These are phyloP conservation scores for Cladosporium oxysporum DNA, from an alignment of 2,329 filamentous ascomycete species.

Conservation along the genomic window DNA sequence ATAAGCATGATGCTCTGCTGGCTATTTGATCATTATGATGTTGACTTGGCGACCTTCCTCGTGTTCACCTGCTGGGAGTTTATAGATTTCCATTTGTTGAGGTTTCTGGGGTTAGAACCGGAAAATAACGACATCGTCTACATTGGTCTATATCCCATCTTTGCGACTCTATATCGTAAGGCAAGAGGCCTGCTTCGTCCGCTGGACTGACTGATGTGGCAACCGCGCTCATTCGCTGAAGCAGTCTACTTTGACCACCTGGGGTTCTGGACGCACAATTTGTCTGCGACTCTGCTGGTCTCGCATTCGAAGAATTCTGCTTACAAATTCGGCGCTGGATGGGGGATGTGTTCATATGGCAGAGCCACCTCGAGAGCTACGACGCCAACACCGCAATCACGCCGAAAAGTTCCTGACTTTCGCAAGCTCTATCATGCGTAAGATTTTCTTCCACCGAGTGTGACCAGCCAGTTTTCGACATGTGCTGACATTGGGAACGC, in stretches of 20 bases:
- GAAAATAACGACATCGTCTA: neutral
- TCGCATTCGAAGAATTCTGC: neutral
- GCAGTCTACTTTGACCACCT: neutral
- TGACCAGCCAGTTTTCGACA: neutral
- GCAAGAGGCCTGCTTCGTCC: neutral
- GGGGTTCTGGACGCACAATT: neutral
- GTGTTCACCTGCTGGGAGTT: neutral
- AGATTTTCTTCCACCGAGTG: neutral
- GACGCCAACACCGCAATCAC: neutral
- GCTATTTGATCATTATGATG: neutral
- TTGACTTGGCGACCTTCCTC: neutral
- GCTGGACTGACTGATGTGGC: neutral
- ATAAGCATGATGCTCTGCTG: neutral
- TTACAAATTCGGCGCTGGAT: neutral
- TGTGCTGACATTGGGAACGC: neutral
- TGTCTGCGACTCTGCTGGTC: neutral
- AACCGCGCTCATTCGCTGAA: neutral
- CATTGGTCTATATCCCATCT: neutral
- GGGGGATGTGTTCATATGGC: neutral
- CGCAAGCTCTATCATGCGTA: neutral
- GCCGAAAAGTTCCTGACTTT: neutral
- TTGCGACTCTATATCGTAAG: neutral
- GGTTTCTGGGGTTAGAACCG: neutral
- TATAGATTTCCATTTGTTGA: neutral
- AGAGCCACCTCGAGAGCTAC: neutral